Evolutionary conservation across 1,139 yeast species (phyloP), one percentile per base, ranked within the genome.

Genomic region (Hemisphaericaspora lyxosophila): DNA sequence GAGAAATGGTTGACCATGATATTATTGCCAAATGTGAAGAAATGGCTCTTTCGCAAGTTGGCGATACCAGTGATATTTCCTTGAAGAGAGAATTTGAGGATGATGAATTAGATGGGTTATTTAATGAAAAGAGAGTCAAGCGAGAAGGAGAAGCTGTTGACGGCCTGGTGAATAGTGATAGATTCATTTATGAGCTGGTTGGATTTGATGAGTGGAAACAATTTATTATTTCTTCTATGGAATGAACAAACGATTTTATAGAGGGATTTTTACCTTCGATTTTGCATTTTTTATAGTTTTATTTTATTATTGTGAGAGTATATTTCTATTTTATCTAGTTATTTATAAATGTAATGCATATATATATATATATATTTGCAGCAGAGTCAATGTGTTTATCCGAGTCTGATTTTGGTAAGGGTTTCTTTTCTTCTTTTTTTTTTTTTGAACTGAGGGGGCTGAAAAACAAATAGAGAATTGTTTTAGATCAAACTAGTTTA

Each of bases 121-220:
- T 69, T 46, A 55, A 51, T 16, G 74, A 67, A 15, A 67, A 68
- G 54, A 67, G 22, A n/a, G 31, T 24, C 11, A 22, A 28, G 27
- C 12, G n/a, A 11, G 36, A 34, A 14, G 19, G 16, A 14, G 23
- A 19, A 14, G 35, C 11, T 11, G 19, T 7, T 14, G 12, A 14
- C 7, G 6, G 14, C 17, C 13, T 33, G 12, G 55, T 49, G 19
- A 57, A 54, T 23, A 51, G 50, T 20, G 55, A 50, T 32, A 49
- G 51, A 44, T 52, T 48, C 37, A 52, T 67, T 49, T 58, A 60
- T 42, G 70, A 64, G 47, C 61, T 68, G 3, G 54, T 67, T 13
- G 64, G 56, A 18, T 67, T 62, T 46, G 73, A 67, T 32, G 67
- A 62, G 31, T 70, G 76, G 75, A 66, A 60, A 41, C 56, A 56